Base-by-base conservation (phyloP, 169 alveolate genomes). In the Cryptosporidium xiaoi region DNA sequence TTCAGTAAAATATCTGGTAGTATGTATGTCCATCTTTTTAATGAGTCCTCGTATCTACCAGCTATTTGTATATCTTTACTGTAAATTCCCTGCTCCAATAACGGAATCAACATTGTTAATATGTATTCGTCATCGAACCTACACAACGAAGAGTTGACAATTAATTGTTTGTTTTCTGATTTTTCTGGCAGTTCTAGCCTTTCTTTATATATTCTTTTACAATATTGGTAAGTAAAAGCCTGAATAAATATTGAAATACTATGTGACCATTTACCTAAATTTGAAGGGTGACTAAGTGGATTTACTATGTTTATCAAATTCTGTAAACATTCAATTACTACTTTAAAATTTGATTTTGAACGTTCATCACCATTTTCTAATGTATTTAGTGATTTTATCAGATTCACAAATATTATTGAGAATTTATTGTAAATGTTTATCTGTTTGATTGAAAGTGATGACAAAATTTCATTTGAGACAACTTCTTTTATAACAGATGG, bases 1-100 rank as follows among this genome's bases (percentile, higher is more conserved):
- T 46, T 24, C 7, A 77, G 53, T 40, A 77, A 46, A 8, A 77
- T 31, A 15, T 77, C 87, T 6, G 87, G 87, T 10, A 77, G 29
- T 8, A 77, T 77, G 51, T 77, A 77, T 24, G 71, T 77, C 87
- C 87, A 77, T 60, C 87, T 77, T 31, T 77, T 77, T 15, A 77
- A 27, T 18, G 87, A 33, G 36, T 77, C 87, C 24, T 77, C 87
- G 18, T 60, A 77, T 44, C 87, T 56, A 16, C 87, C 77, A 8
- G 71, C 56, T 58, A 44, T 64, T 24, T 60, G 87, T 44, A 46
- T 12, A 50, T 77, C 87, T n/a, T 77, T 77, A 50, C 87, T 77
- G 53, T 60, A 77, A 13, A 77, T 62, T 29, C 87, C 87, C 36
- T 77, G 87, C 18, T 77, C 87, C 44, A 77, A 40, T 34, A 77